Base-by-base conservation (phyloP, 345 rosid genomes). In the Hypericum perforatum region DNA sequence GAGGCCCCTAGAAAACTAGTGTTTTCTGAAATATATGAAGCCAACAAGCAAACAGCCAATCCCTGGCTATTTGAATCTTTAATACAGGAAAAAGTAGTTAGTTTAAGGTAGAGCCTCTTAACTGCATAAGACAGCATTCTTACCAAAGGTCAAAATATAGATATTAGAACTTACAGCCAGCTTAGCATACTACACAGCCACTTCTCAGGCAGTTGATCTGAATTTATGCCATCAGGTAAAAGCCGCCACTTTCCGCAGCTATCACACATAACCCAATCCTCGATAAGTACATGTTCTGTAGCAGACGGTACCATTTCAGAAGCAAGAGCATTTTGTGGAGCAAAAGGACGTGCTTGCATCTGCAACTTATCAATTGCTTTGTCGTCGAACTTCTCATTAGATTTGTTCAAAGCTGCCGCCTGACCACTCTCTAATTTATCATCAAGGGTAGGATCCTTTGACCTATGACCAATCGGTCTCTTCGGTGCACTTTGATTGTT, bases 181-280 rank as follows among this genome's bases (percentile, higher is more conserved):
- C 70, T 65, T 51, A 73, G 76, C 96, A 87, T 84, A 74, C 79
- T 71, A 70, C 89, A 87, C 42, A 68, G 43, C 94, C 96, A 87
- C 74, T 74, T 75, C 1, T 78, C 76, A 42, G 87, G 89, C 46
- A 87, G 85, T 41, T 75, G 68, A 12, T 82, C 74, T n/a, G 75
- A 56, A 13, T 53, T 71, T 66, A 51, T 50, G 53, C 71, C 79
- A 56, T 29, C 49, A 32, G 94, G 94, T 41, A 84, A 73, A 53
- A 84, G 64, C 62, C 87, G 82, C 96, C 94, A 84, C 44, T n/a
- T 76, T 58, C 73, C 54, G 70, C 96, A 87, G 8, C 32, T 59
- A 59, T 82, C 87, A 70, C 94, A 84, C 11, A 53, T 45, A 16
- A 67, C 95, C 95, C 95, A 86, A 54, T 78, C 82, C 32, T 67